A percentile compares a stretch with the other conserved stretches of the same genome.
Conservation (phyloP, 1,284 basidiomycete genomes). For the Cryptococcus neoformans region DNA sequence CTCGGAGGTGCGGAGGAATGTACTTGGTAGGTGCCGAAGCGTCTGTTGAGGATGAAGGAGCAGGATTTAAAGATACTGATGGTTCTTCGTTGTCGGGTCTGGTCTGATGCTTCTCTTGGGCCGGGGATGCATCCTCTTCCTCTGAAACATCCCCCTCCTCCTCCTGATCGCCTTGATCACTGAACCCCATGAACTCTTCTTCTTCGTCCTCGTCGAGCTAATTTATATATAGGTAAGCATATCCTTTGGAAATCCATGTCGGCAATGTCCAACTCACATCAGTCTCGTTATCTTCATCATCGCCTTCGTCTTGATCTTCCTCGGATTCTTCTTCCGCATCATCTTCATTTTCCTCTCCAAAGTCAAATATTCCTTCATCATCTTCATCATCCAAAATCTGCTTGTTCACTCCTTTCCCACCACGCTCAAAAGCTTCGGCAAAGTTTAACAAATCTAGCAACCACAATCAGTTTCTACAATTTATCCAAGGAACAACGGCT, state of each 20-base stretch:
- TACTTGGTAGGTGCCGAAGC: slow-evolving; percentile 45
- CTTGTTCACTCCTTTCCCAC: slow-evolving; percentile 11
- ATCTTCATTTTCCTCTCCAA: slow-evolving; percentile 8
- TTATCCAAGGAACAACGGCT: slow-evolving; percentile 16
- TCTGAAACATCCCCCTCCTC: neutral
- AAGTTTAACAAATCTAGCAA: slow-evolving; percentile 53
- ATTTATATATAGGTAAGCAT: too few relatives aligned
- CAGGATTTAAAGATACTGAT: neutral
- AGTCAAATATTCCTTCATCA: slow-evolving; percentile 5
- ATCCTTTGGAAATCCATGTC: too few relatives aligned
- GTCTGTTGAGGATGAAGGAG: slow-evolving; percentile 1
- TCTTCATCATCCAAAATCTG: slow-evolving; percentile 8
- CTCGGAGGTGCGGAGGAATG: slow-evolving; percentile 55
- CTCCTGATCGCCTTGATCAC: neutral
- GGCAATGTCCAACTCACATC: too few relatives aligned
- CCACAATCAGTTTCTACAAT: neutral
- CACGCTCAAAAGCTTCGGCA: slow-evolving; percentile 42
- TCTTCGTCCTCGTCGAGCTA: slow-evolving; percentile 8
- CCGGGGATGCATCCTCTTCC: neutral
- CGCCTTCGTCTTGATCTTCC: too few relatives aligned
- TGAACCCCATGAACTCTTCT: neutral
- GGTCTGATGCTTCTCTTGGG: neutral
- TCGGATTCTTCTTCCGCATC: slow-evolving; percentile 7
- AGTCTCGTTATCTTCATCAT: too few relatives aligned
- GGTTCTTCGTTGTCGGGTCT: neutral